Base-by-base conservation (phyloP, 306 rosid genomes). In the Glycine tomentella region DNA sequence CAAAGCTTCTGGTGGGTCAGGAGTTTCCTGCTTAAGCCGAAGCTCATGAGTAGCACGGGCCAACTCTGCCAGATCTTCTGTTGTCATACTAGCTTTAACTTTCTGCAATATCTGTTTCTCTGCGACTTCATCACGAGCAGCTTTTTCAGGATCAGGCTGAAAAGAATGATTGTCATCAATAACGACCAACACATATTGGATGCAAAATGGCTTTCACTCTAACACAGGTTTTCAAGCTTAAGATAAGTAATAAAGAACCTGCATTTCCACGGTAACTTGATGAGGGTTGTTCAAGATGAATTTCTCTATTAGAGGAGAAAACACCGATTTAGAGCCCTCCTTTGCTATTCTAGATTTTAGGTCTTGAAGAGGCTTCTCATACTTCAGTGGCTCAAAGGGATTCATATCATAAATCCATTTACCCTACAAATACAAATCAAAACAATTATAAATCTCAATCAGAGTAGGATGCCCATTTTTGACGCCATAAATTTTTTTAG, bases 321-420 rank as follows among this genome's bases (percentile, higher is more conserved):
- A 95, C 71, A 93, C 97, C 36, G 94, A 88, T 87, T 85, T 93
- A 13, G 99, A 86, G 69, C 98, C 99, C 86, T 95, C 97, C 55
- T 87, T 79, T 76, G 86, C 93, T 85, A 95, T 88, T 84, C 97
- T 88, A 82, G 92, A 91, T 85, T 95, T 95, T 77, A 95, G 90
- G 75, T 86, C 97, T 86, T 82, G 87, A 72, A 95, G 90, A 74
- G 99, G 99, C 70, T 89, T 88, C 90, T 95, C 99, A 59, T 93
- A 95, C 87, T 93, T 95, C 69, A 95, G 78, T 77, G 98, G 99
- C 76, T 90, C 94, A 82, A 95, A 92, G 79, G 99, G 99, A 91
- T 95, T 87, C 98, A 95, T 75, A 89, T 95, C 99, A 84, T 95
- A 95, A 72, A 95, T 92, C 99, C 99, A 95, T 84, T 93, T 95